Conservation (phyloP, 1,139 yeast species). For the Scheffersomyces cryptocercus region DNA sequence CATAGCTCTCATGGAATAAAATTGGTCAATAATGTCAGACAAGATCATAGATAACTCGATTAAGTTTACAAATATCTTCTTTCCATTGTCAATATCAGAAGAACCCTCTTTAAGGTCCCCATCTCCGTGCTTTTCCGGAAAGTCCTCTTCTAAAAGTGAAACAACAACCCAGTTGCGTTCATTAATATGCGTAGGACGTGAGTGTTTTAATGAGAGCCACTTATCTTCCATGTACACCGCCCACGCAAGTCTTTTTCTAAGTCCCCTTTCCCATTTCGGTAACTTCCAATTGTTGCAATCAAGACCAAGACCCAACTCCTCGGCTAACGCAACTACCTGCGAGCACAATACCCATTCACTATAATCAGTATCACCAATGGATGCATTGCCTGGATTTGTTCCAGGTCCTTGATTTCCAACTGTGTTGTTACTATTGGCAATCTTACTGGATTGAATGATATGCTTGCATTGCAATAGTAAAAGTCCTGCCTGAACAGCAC, state of each 20-base stretch:
- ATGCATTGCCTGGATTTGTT: slow-evolving; percentile 1
- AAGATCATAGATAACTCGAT: slow-evolving; percentile 69
- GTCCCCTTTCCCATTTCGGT: slow-evolving; percentile 90
- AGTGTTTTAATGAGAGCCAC: slow-evolving; percentile 78
- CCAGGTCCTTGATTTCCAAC: slow-evolving; percentile 1
- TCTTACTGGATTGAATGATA: slow-evolving; percentile 22
- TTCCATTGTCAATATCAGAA: slow-evolving; percentile 73
- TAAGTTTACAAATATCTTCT: slow-evolving; percentile 66
- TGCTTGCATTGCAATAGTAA: slow-evolving; percentile 66
- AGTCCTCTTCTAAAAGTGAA: slow-evolving; percentile 66
- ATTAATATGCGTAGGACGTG: slow-evolving; percentile 76
- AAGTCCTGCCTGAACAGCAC: slow-evolving; percentile 81
- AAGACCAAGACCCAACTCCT: slow-evolving; percentile 81
- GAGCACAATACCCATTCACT: slow-evolving; percentile 86
- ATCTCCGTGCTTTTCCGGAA: slow-evolving; percentile 66
- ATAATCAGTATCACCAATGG: slow-evolving; percentile 46
- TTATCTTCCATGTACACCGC: slow-evolving; percentile 88
- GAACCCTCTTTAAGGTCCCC: slow-evolving; percentile 60
- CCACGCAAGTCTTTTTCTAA: slow-evolving; percentile 86
- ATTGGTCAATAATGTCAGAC: slow-evolving; percentile 67
- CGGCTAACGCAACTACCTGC: slow-evolving; percentile 82
- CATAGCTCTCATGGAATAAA: slow-evolving; percentile 71
- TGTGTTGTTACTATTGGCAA: slow-evolving; percentile 6
- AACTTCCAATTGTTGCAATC: slow-evolving; percentile 87
- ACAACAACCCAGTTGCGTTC: slow-evolving; percentile 71